Evolutionary conservation across 1,284 basidiomycete genomes (phyloP).

Genomic region (Irpex lacteus): DNA sequence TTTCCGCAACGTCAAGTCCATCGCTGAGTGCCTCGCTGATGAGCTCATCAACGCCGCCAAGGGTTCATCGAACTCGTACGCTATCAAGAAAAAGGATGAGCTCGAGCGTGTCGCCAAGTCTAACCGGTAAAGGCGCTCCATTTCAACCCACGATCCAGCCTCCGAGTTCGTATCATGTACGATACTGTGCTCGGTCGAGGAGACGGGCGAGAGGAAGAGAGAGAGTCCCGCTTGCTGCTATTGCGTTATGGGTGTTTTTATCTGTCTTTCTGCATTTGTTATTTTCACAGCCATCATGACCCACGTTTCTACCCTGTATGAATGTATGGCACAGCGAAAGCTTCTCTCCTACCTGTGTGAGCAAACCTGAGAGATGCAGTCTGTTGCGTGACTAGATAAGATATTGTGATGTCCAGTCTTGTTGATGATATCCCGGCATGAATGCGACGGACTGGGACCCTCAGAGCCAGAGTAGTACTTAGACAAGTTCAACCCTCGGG

Average conservation of each 20-base stretch:
- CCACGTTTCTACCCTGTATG: background rate
- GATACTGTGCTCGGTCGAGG: background rate
- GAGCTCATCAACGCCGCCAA: conserved; percentile 99
- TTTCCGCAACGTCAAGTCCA: conserved; percentile 99
- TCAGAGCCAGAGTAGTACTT: no score
- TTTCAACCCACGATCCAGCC: background rate
- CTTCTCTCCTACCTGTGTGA: background rate
- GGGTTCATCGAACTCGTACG: conserved; percentile 99
- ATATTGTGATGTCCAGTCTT: no score
- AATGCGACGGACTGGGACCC: no score
- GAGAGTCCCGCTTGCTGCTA: background rate
- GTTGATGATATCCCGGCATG: no score
- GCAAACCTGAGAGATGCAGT: no score
- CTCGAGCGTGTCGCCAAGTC: conserved; percentile 99
- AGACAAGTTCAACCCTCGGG: no score
- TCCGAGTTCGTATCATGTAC: background rate
- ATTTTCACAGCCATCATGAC: background rate
- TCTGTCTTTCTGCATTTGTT: background rate
- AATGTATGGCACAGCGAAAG: background rate
- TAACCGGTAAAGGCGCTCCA: conserved; percentile 77
- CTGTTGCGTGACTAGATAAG: no score
- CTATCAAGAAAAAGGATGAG: conserved; percentile 98
- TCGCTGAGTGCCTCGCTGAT: conserved; percentile 98
- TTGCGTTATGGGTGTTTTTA: background rate
- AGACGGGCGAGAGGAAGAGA: background rate